Conservation (phyloP, 257 asterid genomes). For the Ehretia macrophylla region DNA sequence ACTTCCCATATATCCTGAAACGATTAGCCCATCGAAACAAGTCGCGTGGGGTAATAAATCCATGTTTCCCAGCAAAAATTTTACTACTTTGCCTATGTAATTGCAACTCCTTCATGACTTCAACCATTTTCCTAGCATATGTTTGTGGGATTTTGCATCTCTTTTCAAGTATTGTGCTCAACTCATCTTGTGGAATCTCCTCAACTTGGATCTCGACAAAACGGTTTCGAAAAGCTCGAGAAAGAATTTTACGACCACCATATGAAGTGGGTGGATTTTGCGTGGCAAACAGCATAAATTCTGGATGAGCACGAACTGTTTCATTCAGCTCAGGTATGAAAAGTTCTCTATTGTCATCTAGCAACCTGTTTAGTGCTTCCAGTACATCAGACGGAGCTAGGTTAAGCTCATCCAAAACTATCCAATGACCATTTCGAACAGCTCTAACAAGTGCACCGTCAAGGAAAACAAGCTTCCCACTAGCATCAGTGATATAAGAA, state of each 20-base stretch:
- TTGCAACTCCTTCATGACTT: slow-evolving; percentile 93
- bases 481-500: slow-evolving; percentile 78
- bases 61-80: slow-evolving; percentile 96
- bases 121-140: slow-evolving; percentile 73
- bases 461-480: slow-evolving; percentile 82
- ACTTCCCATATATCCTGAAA: slow-evolving; percentile 41
- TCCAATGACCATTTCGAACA: slow-evolving; percentile 88
- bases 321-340: slow-evolving; percentile 85
- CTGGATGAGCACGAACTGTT: slow-evolving; percentile 73
- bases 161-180: slow-evolving; percentile 65
- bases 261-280: slow-evolving; percentile 93
- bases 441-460: slow-evolving; percentile 96
- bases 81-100: slow-evolving; percentile 83
- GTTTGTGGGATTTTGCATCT: slow-evolving; percentile 65
- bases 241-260: slow-evolving; percentile 93
- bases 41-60: slow-evolving; percentile 95
- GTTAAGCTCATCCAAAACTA: slow-evolving; percentile 95
- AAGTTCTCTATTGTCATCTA: slow-evolving; percentile 95
- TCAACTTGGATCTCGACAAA: slow-evolving; percentile 98
- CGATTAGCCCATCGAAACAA: slow-evolving; percentile 97
- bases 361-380: slow-evolving; percentile 87
- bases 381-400: slow-evolving; percentile 98
- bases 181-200: slow-evolving; percentile 87
- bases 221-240: slow-evolving; percentile 98
- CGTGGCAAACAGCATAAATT: slow-evolving; percentile 93